Base-by-base conservation (phyloP, 352 stramenopile genomes). In the Aphanomyces astaci region DNA sequence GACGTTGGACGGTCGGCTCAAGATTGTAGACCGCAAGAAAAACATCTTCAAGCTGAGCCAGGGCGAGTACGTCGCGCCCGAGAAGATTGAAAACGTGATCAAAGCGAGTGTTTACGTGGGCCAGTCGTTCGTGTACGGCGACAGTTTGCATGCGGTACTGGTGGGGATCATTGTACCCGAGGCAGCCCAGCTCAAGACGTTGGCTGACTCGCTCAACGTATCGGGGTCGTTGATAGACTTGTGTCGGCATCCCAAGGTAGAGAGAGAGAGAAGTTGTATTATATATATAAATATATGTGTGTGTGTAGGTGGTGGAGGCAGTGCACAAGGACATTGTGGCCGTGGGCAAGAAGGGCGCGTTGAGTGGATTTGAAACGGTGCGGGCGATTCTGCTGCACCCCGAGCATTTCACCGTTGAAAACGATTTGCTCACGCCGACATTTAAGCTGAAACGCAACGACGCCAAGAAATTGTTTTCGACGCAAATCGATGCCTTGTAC, bases 71-170 rank as follows among this genome's bases (percentile, higher is more conserved):
- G 85, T 99, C 2, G 94, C 96, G 0, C 81, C 96, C 4, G 95
- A 99, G 75, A 98, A 98, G 81, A 94, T 99, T 75, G 96, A 99
- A 72, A 96, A 92, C 71, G 85, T 96, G 10, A 98, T 98, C 75
- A 78, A 85, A 54, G 96, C 96, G 72, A 93, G 79, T 53, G 62
- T 72, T 0, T 94, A 98, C 71, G 88, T 98, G 32, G 88, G 78
- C 10, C 92, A 98, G 76, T 77, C 82, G 19, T 98, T 98, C 74
- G 92, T 98, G 0, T 88, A 98, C 76, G 96, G 96, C 7, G 90
- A 98, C 79, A 98, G 90, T 40, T 85, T 97, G 27, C 86, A 98
- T 75, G 96, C 73, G 72, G 95, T 81, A 67, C 76, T 98, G 3
- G 92, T 99, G 10, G 94, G 87, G 13, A 84, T 99, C 36, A 71